A percentile compares a stretch with the other conserved stretches of the same genome.
Conservation (phyloP, 139 green algal species). For the Dunaliella sp. region DNA sequence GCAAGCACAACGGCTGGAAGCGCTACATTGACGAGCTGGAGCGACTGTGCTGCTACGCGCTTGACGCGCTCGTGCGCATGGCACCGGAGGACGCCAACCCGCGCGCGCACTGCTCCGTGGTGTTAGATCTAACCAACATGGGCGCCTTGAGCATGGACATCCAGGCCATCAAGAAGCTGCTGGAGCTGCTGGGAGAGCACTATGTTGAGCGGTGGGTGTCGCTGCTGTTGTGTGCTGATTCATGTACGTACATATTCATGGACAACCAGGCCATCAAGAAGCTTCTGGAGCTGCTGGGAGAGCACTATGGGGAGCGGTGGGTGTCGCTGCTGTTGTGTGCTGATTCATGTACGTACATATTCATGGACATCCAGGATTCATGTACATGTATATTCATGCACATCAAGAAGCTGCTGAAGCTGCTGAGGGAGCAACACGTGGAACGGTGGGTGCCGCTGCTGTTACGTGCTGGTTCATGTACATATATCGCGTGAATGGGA, state of each 20-base stretch:
- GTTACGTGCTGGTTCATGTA: no score
- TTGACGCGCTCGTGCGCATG: conserved; percentile 18
- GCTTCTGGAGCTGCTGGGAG: conserved; percentile 29
- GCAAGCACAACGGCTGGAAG: conserved; percentile 25
- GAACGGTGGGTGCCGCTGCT: conserved; percentile 18
- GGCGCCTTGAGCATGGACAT: conserved; percentile 36
- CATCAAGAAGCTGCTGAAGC: conserved; percentile 33
- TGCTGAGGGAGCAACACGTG: conserved; percentile 38
- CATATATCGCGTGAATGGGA: no score
- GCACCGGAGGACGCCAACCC: conserved; percentile 28
- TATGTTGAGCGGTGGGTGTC: conserved; percentile 29
- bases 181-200: conserved; percentile 34
- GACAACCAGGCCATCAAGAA: conserved; percentile 16
- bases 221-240: no score
- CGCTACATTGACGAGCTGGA: conserved; percentile 38
- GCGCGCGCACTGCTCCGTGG: conserved; percentile 18
- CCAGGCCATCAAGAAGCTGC: conserved; percentile 35
- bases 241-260: no score
- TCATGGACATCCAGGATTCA: conserved; percentile 42
- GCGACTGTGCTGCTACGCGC: conserved; percentile 32
- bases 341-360: no score
- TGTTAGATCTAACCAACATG: conserved; percentile 43
- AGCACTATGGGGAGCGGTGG: conserved; percentile 28
- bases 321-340: no score
- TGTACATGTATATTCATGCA: no score